A percentile compares a stretch with the other conserved stretches of the same genome.
Evolutionary conservation across 2,329 filamentous ascomycete genomes (phyloP).

Genomic region (Apiospora hydei): DNA sequence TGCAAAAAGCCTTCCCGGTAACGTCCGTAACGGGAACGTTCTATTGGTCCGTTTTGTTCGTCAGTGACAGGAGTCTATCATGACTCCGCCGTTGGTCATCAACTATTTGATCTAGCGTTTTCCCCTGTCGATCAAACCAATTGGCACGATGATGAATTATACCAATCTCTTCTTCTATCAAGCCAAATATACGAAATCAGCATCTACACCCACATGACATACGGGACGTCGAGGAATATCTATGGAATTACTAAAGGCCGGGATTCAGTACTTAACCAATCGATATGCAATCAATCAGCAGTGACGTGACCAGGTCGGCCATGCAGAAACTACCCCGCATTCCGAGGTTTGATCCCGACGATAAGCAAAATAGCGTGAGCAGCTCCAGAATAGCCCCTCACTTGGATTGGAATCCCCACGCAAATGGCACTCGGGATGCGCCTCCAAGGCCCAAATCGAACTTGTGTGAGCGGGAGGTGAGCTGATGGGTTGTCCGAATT

Average conservation of each 20-base stretch:
- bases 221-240: neutral
- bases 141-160: neutral
- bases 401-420: conserved; percentile 1
- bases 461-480: conserved; percentile 2
- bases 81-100: neutral
- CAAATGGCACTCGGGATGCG: conserved; percentile 8
- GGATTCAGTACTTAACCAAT: neutral
- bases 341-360: conserved; percentile 20
- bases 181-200: neutral
- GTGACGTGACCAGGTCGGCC: conserved; percentile 1
- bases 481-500: conserved; percentile 7
- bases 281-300: neutral
- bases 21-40: too few relatives aligned
- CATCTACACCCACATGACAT: neutral
- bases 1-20: too few relatives aligned
- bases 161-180: neutral
- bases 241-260: neutral
- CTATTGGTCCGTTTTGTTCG: neutral
- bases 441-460: neutral
- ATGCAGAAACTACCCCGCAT: conserved; percentile 22
- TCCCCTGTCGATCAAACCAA: neutral
- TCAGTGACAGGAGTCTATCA: neutral
- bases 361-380: conserved; percentile 6
- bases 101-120: neutral
- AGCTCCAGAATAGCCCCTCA: conserved; percentile 23